Evolutionary conservation across 345 rosid species (phyloP), one percentile per base, ranked within the genome.

Genomic region (Gossypium bickii): DNA sequence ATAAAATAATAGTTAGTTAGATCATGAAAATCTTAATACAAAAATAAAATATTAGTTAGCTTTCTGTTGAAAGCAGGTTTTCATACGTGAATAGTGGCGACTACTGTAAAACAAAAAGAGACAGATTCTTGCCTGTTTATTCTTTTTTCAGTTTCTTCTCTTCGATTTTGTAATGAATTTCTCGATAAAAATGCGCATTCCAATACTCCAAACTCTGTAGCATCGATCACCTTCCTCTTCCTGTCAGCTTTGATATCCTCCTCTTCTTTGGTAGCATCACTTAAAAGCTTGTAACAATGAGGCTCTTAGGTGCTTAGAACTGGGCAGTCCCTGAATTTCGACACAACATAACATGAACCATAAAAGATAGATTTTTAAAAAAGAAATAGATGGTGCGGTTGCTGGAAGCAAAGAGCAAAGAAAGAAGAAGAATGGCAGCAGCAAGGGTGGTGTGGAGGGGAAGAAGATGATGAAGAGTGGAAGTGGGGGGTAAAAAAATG

Each of bases 281-380:
- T 24, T 8, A 52, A 7, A 77, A 57, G 53, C 3, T 41, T 53
- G 20, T 38, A 16, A 75, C 65, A 84, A 57, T 7, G 83, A 76
- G 0, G 80, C 76, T 68, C 68, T 73, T 4, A 78, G 62, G 52
- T 82, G 71, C 20, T 22, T 18, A 24, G 7, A 61, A 0, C 85
- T 82, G 1, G 86, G 90, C 47, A 87, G 65, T 68, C 90, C 78
- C 79, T 87, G 80, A n/a, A 81, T 78, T 0, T 34, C 7, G 41
- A 34, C 38, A 34, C 38, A 34, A 34, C 38, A 4, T 34, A 34
- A 34, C 38, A 4, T 4, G 38, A 34, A 34, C 38, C 38, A 34
- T 4, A 34, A 34, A 34, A 34, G 38, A 4, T 34, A 34, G 38
- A 34, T 29, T 29, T 29, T 29, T 29, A 3, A 4, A 29, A 29